Conservation (phyloP, 306 rosid species). For the Prunus davidiana region DNA sequence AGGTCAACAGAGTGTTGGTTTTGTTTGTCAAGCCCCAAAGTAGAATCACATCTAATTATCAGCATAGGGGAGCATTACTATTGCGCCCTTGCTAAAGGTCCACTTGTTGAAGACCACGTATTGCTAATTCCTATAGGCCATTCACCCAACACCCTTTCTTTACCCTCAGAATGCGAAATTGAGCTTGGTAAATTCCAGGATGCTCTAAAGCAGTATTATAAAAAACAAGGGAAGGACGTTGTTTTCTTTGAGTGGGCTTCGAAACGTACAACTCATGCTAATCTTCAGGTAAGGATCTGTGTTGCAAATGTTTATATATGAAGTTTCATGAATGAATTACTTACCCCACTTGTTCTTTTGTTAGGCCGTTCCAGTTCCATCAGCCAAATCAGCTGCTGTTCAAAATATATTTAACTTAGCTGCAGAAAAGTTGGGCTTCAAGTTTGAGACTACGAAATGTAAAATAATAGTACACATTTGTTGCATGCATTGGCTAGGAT, state of each 20-base stretch:
- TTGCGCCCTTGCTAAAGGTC: constrained; percentile 94
- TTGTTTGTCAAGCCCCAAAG: constrained; percentile 87
- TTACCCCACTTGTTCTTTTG: constrained; percentile 23
- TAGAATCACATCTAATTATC: constrained; percentile 80
- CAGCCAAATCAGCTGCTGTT: constrained; percentile 59
- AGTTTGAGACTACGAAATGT: constrained; percentile 57
- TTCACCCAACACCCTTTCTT: constrained; percentile 60
- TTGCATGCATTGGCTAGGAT: not conserved
- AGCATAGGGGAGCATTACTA: constrained; percentile 80
- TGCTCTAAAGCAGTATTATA: constrained; percentile 58
- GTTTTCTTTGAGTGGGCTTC: constrained; percentile 95
- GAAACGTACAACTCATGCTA: constrained; percentile 72
- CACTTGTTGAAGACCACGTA: constrained; percentile 82
- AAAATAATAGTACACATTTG: constrained; percentile 19
- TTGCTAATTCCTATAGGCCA: constrained; percentile 81
- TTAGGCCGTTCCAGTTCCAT: constrained; percentile 83
- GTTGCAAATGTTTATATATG: not conserved
- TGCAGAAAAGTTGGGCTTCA: constrained; percentile 76
- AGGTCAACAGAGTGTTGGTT: constrained; percentile 98
- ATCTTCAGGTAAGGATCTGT: constrained; percentile 72
- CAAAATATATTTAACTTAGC: constrained; percentile 80
- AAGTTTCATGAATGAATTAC: not conserved
- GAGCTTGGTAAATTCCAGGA: constrained; percentile 63
- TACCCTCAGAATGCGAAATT: constrained; percentile 54
- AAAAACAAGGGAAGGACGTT: constrained; percentile 69